A percentile compares a stretch with the other conserved stretches of the same genome.
These are phyloP conservation scores for Botrytis galanthina DNA, from an alignment of 2,329 filamentous ascomycete species.

Conservation along the genomic window DNA sequence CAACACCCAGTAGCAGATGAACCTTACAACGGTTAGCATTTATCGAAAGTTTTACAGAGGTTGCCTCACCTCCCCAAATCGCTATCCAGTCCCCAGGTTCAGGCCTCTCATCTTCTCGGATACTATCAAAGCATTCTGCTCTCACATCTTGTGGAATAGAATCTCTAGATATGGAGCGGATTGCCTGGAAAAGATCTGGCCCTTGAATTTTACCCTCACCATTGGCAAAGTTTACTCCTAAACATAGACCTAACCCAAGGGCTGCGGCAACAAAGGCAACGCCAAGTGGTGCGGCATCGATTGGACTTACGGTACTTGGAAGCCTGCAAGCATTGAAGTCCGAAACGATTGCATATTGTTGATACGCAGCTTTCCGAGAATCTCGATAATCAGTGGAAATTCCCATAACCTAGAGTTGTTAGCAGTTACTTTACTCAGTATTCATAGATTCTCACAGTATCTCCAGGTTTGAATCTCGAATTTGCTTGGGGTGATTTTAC, in stretches of 20 bases:
- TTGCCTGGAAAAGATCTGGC: conserved; percentile 56
- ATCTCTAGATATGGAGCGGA: conserved; percentile 47
- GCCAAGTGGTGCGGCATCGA: conserved; percentile 34
- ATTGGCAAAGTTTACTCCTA: conserved; percentile 63
- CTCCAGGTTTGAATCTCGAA: conserved; percentile 53
- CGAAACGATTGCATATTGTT: conserved; percentile 52
- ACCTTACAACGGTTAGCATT: conserved; percentile 38
- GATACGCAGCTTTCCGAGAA: conserved; percentile 35
- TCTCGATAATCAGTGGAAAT: conserved; percentile 39
- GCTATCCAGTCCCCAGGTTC: conserved; percentile 65
- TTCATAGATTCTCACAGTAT: conserved; percentile 44
- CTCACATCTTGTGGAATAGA: conserved; percentile 59
- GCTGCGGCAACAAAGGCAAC: conserved; percentile 57
- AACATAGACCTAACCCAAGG: conserved; percentile 64
- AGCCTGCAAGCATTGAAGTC: conserved; percentile 36
- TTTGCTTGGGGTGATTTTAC: conserved; percentile 45
- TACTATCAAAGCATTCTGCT: conserved; percentile 59
- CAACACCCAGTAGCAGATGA: conserved; percentile 70
- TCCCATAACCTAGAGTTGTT: conserved; percentile 38
- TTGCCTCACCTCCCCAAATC: conserved; percentile 64
- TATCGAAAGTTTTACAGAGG: not conserved
- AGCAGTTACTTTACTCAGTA: conserved; percentile 31
- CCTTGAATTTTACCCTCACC: conserved; percentile 44
- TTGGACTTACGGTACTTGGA: conserved; percentile 26
- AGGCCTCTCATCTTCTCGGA: conserved; percentile 52